Evolutionary conservation across 306 rosid species (phyloP).

Genomic region (Sechiopsis laciniata): DNA sequence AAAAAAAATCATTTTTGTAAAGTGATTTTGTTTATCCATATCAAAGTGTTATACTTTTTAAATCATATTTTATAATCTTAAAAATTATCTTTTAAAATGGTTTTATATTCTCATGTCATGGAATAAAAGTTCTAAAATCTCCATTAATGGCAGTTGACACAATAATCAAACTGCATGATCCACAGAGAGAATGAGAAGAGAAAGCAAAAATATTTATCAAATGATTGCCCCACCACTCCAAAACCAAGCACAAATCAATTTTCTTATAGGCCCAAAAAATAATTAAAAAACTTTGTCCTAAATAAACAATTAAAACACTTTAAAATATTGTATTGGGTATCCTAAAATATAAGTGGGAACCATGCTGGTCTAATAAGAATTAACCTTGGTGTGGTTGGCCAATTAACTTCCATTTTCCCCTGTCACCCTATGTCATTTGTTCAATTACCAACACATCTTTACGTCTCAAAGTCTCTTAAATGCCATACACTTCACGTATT

Average conservation of each 20-base stretch:
- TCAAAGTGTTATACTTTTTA: not conserved
- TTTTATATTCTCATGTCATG: not conserved
- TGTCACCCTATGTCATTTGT: constrained; percentile 33
- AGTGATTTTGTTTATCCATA: not conserved
- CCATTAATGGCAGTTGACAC: constrained; percentile 4
- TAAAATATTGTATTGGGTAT: constrained; percentile 38
- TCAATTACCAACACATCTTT: constrained; percentile 20
- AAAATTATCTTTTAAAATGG: constrained; percentile 3
- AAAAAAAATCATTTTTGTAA: too few relatives aligned
- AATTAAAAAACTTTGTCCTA: too few relatives aligned
- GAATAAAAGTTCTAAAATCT: not conserved
- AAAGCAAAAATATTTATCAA: not conserved
- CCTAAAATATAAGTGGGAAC: constrained; percentile 45
- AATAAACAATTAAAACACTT: too few relatives aligned
- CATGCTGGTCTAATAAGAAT: constrained; percentile 72
- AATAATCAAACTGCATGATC: not conserved
- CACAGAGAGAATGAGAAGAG: not conserved
- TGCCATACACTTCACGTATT: not conserved
- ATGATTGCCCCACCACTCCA: not conserved
- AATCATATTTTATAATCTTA: not conserved
- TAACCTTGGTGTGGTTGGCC: constrained; percentile 53
- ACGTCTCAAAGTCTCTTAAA: constrained; percentile 6
- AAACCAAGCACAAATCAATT: not conserved
- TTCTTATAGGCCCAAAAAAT: not conserved
- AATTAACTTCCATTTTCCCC: constrained; percentile 32